Base-by-base conservation (phyloP, 1,284 basidiomycete genomes). In the Malassezia arunalokei region DNA sequence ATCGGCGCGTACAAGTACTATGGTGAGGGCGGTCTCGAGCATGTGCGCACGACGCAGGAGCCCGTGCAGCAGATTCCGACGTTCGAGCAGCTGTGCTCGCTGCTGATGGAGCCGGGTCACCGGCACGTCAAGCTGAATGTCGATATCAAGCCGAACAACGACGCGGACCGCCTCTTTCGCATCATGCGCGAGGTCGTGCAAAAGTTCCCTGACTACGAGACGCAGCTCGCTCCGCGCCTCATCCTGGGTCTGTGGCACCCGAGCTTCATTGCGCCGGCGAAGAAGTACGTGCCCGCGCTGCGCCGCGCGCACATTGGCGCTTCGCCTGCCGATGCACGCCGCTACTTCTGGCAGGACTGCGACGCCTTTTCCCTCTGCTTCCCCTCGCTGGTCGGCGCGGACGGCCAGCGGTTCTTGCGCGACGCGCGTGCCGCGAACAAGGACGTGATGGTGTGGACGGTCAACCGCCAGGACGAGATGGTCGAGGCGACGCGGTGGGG, bases 401-500 rank as follows among this genome's bases (percentile, higher is more conserved):
- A 89, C 57, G 79, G 77, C 24, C 71, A 66, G 61, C 81, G 79
- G 60, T 96, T 96, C 75, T 78, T 84, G 49, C 75, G 78, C 43
- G 85, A 91, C 58, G 90, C 87, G 74, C 82, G 82, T 70, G 76
- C 71, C 14, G 83, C 81, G 0, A 85, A 85, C 20, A 99, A 99
- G 79, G 81, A 81, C 65, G 66, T 95, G 42, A 65, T 90, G 80
- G 87, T 91, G 9, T 98, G 94, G 94, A 98, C 92, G 0, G 91
- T 96, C 29, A 98, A 96, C 73, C 80, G 84, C 43, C 81, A 83
- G 8, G 81, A 82, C 55, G 84, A 92, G 72, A 95, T 98, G 91
- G 85, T 92, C 77, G 87, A 95, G 80, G 88, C 87, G 56, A 84
- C 85, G 15, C 78, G 88, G 60, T 95, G 90, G 92, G 86, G 82